Conservation (phyloP, 2,329 filamentous ascomycete genomes). For the Cladophialophora exuberans region DNA sequence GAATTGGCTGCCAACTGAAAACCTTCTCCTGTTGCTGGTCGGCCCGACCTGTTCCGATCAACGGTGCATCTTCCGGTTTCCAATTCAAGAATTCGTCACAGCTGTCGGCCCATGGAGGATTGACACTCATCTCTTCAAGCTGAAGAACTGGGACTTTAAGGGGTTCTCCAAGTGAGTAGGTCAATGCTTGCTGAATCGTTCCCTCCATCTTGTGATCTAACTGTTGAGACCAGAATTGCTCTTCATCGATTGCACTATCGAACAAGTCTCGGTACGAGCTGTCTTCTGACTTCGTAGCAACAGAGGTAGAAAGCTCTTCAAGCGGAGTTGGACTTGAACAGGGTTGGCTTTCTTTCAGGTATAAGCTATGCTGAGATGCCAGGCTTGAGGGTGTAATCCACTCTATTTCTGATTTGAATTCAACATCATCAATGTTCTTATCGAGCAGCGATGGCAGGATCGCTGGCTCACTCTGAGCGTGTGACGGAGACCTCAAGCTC, state of each 20-base stretch:
- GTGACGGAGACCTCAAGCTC: too few relatives aligned
- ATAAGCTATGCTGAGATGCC: too few relatives aligned
- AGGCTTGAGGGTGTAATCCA: too few relatives aligned
- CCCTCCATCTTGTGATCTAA: constrained; percentile 1
- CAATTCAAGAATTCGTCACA: background rate
- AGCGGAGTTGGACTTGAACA: background rate
- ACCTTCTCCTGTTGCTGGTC: background rate
- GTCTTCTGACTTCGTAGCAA: background rate
- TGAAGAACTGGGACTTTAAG: constrained; percentile 5
- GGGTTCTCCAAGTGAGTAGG: background rate
- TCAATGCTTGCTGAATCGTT: background rate
- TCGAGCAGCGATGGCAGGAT: too few relatives aligned
- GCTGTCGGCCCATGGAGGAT: background rate
- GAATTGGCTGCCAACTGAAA: constrained; percentile 17
- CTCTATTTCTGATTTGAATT: too few relatives aligned
- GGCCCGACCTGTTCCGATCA: background rate
- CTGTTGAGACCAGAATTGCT: background rate
- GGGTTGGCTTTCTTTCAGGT: too few relatives aligned
- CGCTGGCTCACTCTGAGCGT: too few relatives aligned
- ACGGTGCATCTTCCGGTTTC: background rate
- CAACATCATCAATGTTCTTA: too few relatives aligned
- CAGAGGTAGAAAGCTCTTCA: background rate
- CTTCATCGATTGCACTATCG: constrained; percentile 2
- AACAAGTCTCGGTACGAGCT: background rate
- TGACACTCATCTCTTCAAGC: background rate